Evolutionary conservation across 495 filamentous ascomycete genomes (phyloP).

Genomic region (Tricharina praecox): DNA sequence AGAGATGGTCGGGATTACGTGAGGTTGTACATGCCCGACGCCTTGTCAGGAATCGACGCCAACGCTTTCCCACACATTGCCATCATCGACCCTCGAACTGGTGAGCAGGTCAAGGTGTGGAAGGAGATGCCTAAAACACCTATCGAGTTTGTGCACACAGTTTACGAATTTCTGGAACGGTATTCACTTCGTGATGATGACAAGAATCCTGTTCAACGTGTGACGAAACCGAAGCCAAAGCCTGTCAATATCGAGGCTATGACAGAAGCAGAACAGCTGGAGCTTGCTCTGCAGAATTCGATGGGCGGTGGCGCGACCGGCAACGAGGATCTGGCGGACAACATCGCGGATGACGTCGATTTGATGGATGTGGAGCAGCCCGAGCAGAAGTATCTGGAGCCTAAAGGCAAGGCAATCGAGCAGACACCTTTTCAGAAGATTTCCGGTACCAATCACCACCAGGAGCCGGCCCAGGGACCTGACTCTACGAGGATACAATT

Average conservation of each 20-base stretch:
- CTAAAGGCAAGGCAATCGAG: slow-evolving; percentile 11
- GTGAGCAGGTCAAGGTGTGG: slow-evolving; percentile 95
- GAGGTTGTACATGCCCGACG: slow-evolving; percentile 68
- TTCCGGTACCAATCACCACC: slow-evolving; percentile 51
- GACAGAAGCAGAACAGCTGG: slow-evolving; percentile 93
- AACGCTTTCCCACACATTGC: slow-evolving; percentile 71
- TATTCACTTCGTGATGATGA: slow-evolving; percentile 76
- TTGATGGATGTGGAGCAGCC: slow-evolving; percentile 27
- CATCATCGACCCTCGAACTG: slow-evolving; percentile 87
- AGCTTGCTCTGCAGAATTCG: slow-evolving; percentile 53
- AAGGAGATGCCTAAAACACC: slow-evolving; percentile 61
- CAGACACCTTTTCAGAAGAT: slow-evolving; percentile 33
- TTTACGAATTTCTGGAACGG: slow-evolving; percentile 88
- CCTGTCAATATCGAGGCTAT: slow-evolving; percentile 67
- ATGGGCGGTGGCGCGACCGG: slow-evolving; percentile 18
- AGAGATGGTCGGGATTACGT: slow-evolving; percentile 58
- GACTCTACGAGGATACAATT: slow-evolving; percentile 82
- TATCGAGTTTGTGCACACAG: slow-evolving; percentile 69
- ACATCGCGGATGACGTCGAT: slow-evolving; percentile 52
- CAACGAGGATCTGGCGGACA: slow-evolving; percentile 28
- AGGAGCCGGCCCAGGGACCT: slow-evolving; percentile 51
- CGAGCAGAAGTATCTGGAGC: not conserved
- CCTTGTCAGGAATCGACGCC: slow-evolving; percentile 9
- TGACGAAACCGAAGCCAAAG: slow-evolving; percentile 59
- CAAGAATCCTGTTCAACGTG: slow-evolving; percentile 72